Evolutionary conservation across 495 filamentous ascomycete genomes (phyloP), one percentile per base, ranked within the genome.

Genomic region (Hyaloscypha bicolor): DNA sequence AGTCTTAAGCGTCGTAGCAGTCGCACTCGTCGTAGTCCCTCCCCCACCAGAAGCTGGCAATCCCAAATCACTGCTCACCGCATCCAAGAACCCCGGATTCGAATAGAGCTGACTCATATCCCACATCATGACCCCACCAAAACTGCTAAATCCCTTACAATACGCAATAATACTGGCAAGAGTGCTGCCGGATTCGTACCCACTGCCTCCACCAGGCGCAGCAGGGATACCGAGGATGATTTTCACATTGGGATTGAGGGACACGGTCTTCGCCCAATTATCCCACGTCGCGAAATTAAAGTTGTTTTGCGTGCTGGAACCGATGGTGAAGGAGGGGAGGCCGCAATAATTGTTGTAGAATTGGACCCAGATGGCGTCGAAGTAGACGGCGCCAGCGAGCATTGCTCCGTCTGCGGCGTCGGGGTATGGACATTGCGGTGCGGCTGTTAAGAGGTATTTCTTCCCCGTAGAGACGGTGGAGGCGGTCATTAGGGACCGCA

Each of bases 281-380:
- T 92, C 89, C 91, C 91, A 93, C 62, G 81, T 82, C 16, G 77
- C 80, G 74, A 91, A 88, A 77, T 92, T 91, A 79, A 88, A 92
- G 68, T 85, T 85, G 63, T 76, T 82, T 73, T 85, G 85, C 6
- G 75, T 81, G 11, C 73, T 63, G 0, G 76, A 32, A 4, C 84
- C 79, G 1, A 76, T n/a, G 12, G 74, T 63, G 76, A 81, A 92
- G 22, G 79, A 79, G 59, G 80, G 76, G 4, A 87, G 73, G 19
- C 90, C 89, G 75, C 90, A 91, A 70, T 78, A 86, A 35, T 77
- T 79, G 63, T 79, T 79, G 63, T 79, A 81, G 81, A 89, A 91
- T 72, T 91, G 90, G 6, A 90, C 80, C 73, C 85, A 91, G n/a
- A 91, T 76, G 60, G 85, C 85, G 68, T 92, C 90, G 64, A 90